Base-by-base conservation (phyloP, 2,329 filamentous ascomycete genomes). In the Calonectria crousiana region DNA sequence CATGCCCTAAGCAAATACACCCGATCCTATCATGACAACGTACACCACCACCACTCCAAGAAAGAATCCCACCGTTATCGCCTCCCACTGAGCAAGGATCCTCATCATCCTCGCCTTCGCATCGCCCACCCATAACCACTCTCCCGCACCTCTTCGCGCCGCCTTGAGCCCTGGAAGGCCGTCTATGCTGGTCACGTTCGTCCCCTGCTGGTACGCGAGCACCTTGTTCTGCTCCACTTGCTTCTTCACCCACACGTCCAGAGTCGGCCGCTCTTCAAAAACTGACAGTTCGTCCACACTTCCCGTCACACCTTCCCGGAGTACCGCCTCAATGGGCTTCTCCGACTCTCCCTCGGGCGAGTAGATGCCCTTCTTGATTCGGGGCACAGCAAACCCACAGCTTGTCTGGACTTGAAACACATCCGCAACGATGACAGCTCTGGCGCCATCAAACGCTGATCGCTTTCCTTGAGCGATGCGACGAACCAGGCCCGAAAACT, bases 361-460 rank as follows among this genome's bases (percentile, higher is more conserved):
- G 72, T 88, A 86, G 10, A 87, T 76, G 34, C 77, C 84, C 79
- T 79, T 87, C 78, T 78, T 85, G 47, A 92, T 83, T 36, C 88
- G 84, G 2, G 92, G 92, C 10, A 94, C 91, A 30, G 89, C 91
- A 77, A 88, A 94, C 9, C 93, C 92, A 79, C 92, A 94, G 66
- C 89, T 91, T 13, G 91, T 93, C 86, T 93, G 92, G 4, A 92
- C 89, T 84, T 93, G 90, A 81, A 90, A 92, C 23, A 94, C 86
- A 77, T 92, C 87, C 69, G 92, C 84, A 44, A 91, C 77, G 47
- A 94, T 89, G 32, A 94, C 89, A 0, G 92, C 92, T 34, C 92
- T 85, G 10, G 89, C 89, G 3, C 89, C 90, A 18, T 87, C 84
- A 75, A 87, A 86, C 11, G 78, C 81, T 26, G 81, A 75, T n/a